A percentile compares a stretch with the other conserved stretches of the same genome.
phyloP scores from a whole-genome alignment of 2,329 filamentous ascomycete genomes.

The Pestalotiopsis sp. region DNA sequence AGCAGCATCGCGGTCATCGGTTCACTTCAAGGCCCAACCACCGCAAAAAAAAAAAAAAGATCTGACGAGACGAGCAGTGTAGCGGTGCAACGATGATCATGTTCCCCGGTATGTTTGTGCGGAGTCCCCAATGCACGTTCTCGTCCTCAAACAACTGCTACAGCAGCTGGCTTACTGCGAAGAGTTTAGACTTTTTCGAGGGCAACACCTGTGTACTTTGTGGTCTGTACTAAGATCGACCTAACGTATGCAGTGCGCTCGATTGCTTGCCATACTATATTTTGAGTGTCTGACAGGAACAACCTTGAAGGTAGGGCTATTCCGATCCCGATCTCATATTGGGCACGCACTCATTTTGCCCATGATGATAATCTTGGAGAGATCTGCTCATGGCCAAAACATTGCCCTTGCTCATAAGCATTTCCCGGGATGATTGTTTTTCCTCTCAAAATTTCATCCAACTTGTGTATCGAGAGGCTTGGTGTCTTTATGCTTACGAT shows the following conservation, averaged over 20 bases:
- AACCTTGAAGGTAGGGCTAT: slow-evolving; percentile 2
- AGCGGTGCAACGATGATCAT: background rate
- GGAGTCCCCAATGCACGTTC: background rate
- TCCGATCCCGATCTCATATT: background rate
- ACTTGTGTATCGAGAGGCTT: too few relatives aligned
- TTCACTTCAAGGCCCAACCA: background rate
- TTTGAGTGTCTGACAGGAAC: slow-evolving; percentile 1
- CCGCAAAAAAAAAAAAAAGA: background rate
- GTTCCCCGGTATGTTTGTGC: background rate
- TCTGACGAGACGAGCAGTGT: background rate
- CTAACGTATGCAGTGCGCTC: background rate
- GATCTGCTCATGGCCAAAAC: too few relatives aligned
- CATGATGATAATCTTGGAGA: too few relatives aligned
- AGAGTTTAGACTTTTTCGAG: background rate
- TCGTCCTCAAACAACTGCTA: background rate
- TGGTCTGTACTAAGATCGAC: too few relatives aligned
- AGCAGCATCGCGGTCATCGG: too few relatives aligned
- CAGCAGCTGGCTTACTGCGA: background rate
- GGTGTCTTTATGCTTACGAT: too few relatives aligned
- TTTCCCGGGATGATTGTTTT: too few relatives aligned
- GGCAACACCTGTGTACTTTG: background rate
- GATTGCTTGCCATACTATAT: background rate
- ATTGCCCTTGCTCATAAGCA: too few relatives aligned
- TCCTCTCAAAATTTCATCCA: too few relatives aligned
- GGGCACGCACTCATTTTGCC: background rate